Evolutionary conservation across 805 yeast genomes (phyloP), one percentile per base, ranked within the genome.

Genomic region (Ogataea polymorpha): DNA sequence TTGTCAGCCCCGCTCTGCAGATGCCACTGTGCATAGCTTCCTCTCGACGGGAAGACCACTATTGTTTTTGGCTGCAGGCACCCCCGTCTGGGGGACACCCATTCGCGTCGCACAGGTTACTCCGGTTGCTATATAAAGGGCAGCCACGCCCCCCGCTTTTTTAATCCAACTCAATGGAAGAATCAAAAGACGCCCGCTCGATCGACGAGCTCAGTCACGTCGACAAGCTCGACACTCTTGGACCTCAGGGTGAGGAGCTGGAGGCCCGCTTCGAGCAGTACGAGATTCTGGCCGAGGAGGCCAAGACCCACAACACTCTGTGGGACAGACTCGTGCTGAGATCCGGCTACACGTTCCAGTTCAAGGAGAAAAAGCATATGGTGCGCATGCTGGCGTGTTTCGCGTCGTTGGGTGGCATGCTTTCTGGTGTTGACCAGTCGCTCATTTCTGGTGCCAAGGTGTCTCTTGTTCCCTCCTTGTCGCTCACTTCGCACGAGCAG

Each of bases 351-450:
- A 61, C 66, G 37, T 52, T 71, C 8, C 49, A 70, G 45, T 77
- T 77, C 57, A 48, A 68, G 41, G 66, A 73, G 50, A 73, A 71
- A 42, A 63, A 58, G 27, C 52, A 71, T 53, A 72, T 76, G 70
- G 74, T 71, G 20, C 56, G 59, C 41, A 60, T 74, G 49, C 62
- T 79, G 35, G 86, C 82, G 15, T 56, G 55, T 12, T 79, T 80
- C 50, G 82, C 84, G 5, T 72, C 83, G 5, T 70, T 75, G 44
- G 85, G 82, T 21, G 87, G 87, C 39, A 56, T 79, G 41, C 71
- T 80, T 38, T 77, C 84, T 11, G 86, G 86, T 49, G 62, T 79
- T 34, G 87, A 80, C 61, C 86, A 80, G 66, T 77, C 83, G 14
- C 68, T 80, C 29, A 80, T 80, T 44, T 71, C 79, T 20, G 86